These are phyloP conservation scores for Boletus rex-veris DNA, from an alignment of 768 basidiomycete genomes.

Conservation along the genomic window DNA sequence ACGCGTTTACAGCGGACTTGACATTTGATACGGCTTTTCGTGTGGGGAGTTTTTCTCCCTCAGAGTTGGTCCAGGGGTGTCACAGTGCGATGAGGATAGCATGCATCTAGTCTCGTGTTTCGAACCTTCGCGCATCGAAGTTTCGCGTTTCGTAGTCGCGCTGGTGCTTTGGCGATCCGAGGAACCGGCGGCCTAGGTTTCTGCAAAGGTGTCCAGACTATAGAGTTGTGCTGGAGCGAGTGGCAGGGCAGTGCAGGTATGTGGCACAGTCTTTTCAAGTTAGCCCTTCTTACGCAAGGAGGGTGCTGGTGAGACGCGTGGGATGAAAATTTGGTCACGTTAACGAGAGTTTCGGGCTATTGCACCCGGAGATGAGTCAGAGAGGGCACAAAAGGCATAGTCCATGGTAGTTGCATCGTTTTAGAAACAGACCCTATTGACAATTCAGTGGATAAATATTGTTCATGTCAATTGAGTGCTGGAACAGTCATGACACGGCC, in stretches of 20 bases:
- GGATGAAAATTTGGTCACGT: not conserved
- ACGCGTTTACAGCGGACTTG: slow-evolving; percentile 5
- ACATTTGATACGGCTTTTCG: not conserved
- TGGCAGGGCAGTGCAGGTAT: slow-evolving; percentile 9
- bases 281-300: slow-evolving; percentile 6
- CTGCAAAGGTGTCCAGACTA: too few species aligned
- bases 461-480: not conserved
- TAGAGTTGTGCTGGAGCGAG: not conserved
- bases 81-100: too few species aligned
- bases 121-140: not conserved
- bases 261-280: not conserved
- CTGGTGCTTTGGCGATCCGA: slow-evolving; percentile 3
- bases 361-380: not conserved
- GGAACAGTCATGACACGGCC: slow-evolving; percentile 18
- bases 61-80: too few species aligned
- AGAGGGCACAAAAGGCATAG: not conserved
- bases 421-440: not conserved
- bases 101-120: not conserved
- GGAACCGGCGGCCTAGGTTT: not conserved
- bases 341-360: not conserved
- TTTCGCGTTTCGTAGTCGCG: not conserved
- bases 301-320: not conserved
- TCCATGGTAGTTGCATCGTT: too few species aligned
- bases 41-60: too few species aligned
- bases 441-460: not conserved